Evolutionary conservation across 108 stramenopile genomes (phyloP).

Genomic region (Thalassiosira profunda): DNA sequence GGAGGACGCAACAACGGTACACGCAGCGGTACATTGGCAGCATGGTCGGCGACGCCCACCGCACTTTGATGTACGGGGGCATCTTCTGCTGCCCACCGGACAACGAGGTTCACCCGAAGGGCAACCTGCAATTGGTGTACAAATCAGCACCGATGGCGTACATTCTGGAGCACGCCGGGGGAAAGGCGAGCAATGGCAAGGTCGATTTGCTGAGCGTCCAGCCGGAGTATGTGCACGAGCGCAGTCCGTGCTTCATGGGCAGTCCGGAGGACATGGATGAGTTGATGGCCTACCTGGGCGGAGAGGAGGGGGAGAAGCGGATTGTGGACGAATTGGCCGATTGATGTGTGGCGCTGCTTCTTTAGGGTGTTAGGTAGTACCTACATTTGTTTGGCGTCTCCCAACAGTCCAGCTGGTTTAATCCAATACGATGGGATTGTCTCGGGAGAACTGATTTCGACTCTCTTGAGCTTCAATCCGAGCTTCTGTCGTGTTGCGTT

Average conservation of each 20-base stretch:
- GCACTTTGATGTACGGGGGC: conserved; percentile 98
- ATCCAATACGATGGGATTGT: no score
- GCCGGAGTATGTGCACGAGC: conserved; percentile 80
- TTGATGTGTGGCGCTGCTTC: no score
- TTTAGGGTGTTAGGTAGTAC: no score
- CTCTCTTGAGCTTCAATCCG: no score
- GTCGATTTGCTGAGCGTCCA: conserved; percentile 56
- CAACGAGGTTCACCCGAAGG: conserved; percentile 68
- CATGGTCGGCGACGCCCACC: conserved; percentile 99
- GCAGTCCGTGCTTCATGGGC: conserved; percentile 88
- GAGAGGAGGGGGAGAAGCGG: no score
- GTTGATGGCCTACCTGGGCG: conserved; percentile 60
- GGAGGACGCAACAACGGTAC: conserved; percentile 67
- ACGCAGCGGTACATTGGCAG: conserved; percentile 96
- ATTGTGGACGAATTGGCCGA: no score
- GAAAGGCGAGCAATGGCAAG: conserved; percentile 63
- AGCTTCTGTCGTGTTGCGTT: no score
- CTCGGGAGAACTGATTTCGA: no score
- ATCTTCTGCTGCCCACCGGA: conserved; percentile 97
- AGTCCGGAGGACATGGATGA: conserved; percentile 86
- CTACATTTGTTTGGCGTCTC: no score
- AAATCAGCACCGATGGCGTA: conserved; percentile 96
- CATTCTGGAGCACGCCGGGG: conserved; percentile 95
- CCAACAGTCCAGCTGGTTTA: no score
- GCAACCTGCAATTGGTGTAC: conserved; percentile 91